These are phyloP conservation scores for Gilbertella persicaria DNA, from an alignment of 371 early-diverging fungal species.

Conservation along the genomic window DNA sequence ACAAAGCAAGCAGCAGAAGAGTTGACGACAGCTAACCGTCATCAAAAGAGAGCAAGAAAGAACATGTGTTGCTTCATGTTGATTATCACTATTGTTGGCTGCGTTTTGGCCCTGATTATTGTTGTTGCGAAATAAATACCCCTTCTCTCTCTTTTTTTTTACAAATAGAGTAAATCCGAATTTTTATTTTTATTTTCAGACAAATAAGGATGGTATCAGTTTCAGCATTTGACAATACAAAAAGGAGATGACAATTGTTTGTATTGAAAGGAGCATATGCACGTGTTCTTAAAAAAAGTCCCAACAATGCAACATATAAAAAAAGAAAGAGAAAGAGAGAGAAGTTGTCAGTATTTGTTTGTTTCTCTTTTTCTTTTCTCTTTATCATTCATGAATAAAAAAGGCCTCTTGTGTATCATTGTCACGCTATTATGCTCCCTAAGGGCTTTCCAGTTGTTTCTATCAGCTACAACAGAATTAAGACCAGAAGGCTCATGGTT, in stretches of 20 bases:
- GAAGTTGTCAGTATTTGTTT: not conserved
- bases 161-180: not conserved
- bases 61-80: constrained; percentile 80
- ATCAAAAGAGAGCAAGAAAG: constrained; percentile 80
- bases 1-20: constrained; percentile 82
- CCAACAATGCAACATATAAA: not conserved
- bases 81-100: constrained; percentile 67
- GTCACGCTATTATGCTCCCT: not conserved
- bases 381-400: not conserved
- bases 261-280: not conserved
- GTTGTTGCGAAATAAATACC: constrained; percentile 44
- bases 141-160: not conserved
- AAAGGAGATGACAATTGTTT: not conserved
- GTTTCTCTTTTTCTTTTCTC: not conserved
- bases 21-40: constrained; percentile 73
- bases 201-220: not conserved
- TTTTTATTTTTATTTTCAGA: not conserved
- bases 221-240: not conserved
- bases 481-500: not conserved
- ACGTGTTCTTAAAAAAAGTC: not conserved
- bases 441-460: not conserved
- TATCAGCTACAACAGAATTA: not conserved
- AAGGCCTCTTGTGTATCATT: not conserved
- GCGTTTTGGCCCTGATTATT: constrained; percentile 48
- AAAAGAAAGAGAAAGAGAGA: not conserved